These are phyloP conservation scores for Aeschynomene evenia DNA, from an alignment of 306 rosid species.

Conservation along the genomic window DNA sequence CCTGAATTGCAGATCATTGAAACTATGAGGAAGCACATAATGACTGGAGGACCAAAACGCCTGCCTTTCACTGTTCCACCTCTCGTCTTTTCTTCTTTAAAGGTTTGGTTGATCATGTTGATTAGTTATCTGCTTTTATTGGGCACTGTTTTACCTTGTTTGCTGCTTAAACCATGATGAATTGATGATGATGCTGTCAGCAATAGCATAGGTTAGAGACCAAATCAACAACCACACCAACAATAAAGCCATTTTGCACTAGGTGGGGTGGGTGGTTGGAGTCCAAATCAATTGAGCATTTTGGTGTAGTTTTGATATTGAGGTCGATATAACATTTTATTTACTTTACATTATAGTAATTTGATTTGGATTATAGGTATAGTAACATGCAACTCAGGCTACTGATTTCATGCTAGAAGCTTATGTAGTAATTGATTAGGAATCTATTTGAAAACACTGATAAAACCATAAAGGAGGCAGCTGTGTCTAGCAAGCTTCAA, in stretches of 20 bases:
- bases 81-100: conserved; percentile 78
- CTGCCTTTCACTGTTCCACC: conserved; percentile 91
- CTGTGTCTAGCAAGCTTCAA: conserved; percentile 22
- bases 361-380: conserved; percentile 10
- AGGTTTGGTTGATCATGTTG: conserved; percentile 57
- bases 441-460: background rate
- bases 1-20: conserved; percentile 77
- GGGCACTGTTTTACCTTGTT: conserved; percentile 15
- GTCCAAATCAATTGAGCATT: background rate
- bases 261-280: background rate
- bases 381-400: background rate
- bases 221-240: background rate
- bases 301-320: conserved; percentile 9
- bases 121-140: conserved; percentile 19
- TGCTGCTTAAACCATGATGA: conserved; percentile 23
- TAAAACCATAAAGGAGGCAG: conserved; percentile 14
- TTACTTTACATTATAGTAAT: background rate
- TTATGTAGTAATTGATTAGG: conserved; percentile 1
- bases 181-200: conserved; percentile 9
- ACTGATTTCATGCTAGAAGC: conserved; percentile 12
- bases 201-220: conserved; percentile 20
- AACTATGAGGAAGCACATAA: conserved; percentile 79
- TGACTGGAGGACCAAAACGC: conserved; percentile 88
- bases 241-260: background rate
- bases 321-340: conserved; percentile 16